Evolutionary conservation across 129 eudicot species (phyloP).

Genomic region (Escallonia rubra): DNA sequence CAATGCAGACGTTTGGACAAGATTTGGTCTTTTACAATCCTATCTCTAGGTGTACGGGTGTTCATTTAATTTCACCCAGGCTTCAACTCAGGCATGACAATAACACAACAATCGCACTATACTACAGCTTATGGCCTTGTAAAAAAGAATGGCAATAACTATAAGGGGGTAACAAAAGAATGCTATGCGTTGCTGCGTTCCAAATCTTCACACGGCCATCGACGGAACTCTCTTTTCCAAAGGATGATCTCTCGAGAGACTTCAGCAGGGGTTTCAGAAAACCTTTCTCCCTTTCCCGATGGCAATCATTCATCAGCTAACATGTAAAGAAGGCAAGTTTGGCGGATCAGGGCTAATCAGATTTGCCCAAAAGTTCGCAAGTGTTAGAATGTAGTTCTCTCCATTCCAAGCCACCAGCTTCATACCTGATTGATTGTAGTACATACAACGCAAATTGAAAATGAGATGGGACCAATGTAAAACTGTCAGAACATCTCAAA

Average conservation of each 20-base stretch:
- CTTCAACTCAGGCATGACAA: slow-evolving; percentile 1
- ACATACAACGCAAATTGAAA: slow-evolving; percentile 3
- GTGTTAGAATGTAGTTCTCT: slow-evolving; percentile 44
- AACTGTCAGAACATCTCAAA: not conserved
- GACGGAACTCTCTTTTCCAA: not conserved
- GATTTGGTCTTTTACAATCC: not conserved
- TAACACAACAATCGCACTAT: not conserved
- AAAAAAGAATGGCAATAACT: not conserved
- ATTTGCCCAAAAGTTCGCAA: slow-evolving; percentile 89
- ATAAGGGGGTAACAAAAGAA: not conserved
- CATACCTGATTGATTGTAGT: slow-evolving; percentile 42
- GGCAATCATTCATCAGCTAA: slow-evolving; percentile 26
- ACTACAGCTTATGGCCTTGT: not conserved
- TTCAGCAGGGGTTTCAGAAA: not conserved
- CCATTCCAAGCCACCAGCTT: slow-evolving; percentile 58
- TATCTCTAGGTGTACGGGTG: not conserved
- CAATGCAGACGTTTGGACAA: no score
- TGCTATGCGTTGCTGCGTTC: not conserved
- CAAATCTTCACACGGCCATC: not conserved
- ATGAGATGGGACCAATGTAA: not conserved
- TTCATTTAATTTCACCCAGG: not conserved
- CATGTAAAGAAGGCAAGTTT: slow-evolving; percentile 31
- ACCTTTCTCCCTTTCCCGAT: not conserved
- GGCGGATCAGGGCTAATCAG: slow-evolving; percentile 68
- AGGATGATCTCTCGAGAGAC: not conserved